These are phyloP conservation scores for Artemisia argyi DNA, from an alignment of 129 eudicot genomes.

Conservation along the genomic window DNA sequence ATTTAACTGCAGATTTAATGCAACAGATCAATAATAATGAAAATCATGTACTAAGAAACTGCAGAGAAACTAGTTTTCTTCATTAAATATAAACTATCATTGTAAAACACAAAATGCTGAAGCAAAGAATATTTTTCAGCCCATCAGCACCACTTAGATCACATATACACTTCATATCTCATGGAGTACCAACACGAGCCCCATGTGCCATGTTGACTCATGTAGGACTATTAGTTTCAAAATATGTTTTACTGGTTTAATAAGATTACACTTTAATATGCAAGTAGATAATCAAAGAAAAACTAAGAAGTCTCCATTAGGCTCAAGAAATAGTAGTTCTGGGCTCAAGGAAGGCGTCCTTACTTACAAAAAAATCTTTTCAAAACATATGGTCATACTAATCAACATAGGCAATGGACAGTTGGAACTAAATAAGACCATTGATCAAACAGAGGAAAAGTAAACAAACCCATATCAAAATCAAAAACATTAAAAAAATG, in stretches of 20 bases:
- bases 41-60: neutral
- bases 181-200: neutral
- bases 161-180: constrained; percentile 15
- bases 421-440: neutral
- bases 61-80: constrained; percentile 1
- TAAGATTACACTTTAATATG: neutral
- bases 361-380: neutral
- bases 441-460: constrained; percentile 12
- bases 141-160: constrained; percentile 17
- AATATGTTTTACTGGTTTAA: neutral
- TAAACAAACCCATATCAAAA: constrained; percentile 9
- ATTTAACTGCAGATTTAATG: constrained; percentile 62
- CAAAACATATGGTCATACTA: neutral
- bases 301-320: constrained; percentile 2
- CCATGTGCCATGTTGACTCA: neutral
- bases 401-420: constrained; percentile 13
- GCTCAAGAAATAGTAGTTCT: constrained; percentile 19
- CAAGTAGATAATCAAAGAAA: neutral
- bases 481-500: neutral
- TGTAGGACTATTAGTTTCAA: constrained; percentile 13
- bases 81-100: neutral
- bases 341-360: constrained; percentile 11
- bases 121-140: constrained; percentile 10
- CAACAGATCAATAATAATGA: constrained; percentile 11
- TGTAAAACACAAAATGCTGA: constrained; percentile 1